phyloP scores from a whole-genome alignment of 1,139 yeast genomes.

The Arxiozyma slooffiae region DNA sequence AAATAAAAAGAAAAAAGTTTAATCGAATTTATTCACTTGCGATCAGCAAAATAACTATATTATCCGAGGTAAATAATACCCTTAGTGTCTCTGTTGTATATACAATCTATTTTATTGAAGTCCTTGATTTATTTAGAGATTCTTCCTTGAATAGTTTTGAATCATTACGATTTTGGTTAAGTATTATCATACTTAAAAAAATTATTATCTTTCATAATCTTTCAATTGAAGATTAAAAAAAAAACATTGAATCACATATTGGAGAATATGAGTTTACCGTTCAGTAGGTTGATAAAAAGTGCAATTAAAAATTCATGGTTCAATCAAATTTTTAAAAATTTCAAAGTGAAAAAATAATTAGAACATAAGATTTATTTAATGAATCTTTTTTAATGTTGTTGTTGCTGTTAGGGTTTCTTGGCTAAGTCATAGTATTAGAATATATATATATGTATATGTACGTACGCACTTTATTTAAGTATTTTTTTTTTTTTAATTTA shows the following conservation, averaged over 20 bases:
- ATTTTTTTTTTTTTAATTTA: too few relatives aligned
- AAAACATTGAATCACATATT: neutral
- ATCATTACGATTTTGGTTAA: neutral
- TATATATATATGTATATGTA: too few relatives aligned
- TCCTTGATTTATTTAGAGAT: slow-evolving; percentile 19
- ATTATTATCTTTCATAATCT: neutral
- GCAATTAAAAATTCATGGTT: neutral
- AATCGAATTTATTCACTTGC: slow-evolving; percentile 70
- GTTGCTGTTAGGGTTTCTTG: too few relatives aligned
- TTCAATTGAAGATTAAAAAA: neutral
- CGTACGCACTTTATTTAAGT: too few relatives aligned
- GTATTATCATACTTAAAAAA: neutral
- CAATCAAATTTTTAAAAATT: too few relatives aligned
- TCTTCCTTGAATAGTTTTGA: neutral
- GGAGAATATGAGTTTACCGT: neutral
- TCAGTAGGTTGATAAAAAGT: neutral
- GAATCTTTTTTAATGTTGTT: neutral
- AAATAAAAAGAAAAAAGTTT: slow-evolving; percentile 42
- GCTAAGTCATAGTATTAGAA: neutral
- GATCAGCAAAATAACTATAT: slow-evolving; percentile 62
- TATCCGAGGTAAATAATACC: slow-evolving; percentile 58
- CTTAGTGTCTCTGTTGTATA: slow-evolving; percentile 82
- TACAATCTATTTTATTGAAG: slow-evolving; percentile 50
- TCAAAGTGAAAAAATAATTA: neutral
- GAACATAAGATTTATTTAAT: slow-evolving; percentile 1